Evolutionary conservation across 345 rosid species (phyloP).

Genomic region (Cochlearia excelsa): DNA sequence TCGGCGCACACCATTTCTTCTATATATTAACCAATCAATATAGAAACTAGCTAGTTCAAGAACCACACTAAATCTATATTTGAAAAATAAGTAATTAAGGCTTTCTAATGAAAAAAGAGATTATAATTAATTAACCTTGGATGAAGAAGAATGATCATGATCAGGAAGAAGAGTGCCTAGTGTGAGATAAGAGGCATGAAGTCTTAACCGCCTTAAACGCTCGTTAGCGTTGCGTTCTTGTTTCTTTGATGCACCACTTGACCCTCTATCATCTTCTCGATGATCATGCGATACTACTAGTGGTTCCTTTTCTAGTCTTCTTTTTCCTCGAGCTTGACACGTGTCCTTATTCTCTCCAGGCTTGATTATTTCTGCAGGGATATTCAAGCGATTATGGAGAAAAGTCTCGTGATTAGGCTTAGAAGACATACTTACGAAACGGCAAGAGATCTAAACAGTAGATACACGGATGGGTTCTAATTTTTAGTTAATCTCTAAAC

Average conservation of each 20-base stretch:
- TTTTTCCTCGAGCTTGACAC: constrained; percentile 16
- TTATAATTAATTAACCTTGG: constrained; percentile 21
- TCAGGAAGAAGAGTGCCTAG: constrained; percentile 41
- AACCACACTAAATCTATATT: no score
- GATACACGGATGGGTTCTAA: neutral
- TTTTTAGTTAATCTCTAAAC: constrained; percentile 18
- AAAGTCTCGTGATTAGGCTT: constrained; percentile 25
- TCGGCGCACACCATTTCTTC: constrained; percentile 40
- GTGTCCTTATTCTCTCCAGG: constrained; percentile 7
- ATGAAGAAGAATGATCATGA: constrained; percentile 25
- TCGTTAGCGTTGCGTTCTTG: constrained; percentile 35
- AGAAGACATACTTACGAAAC: constrained; percentile 14
- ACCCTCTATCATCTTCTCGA: constrained; percentile 13
- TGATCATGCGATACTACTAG: constrained; percentile 5
- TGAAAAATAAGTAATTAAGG: no score
- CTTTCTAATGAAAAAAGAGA: neutral
- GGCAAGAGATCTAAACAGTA: constrained; percentile 4
- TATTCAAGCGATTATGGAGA: constrained; percentile 27
- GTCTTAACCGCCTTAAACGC: constrained; percentile 36
- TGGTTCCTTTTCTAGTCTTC: constrained; percentile 8
- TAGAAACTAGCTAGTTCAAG: neutral
- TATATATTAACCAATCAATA: neutral
- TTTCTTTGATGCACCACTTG: constrained; percentile 33
- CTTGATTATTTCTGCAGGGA: constrained; percentile 31
- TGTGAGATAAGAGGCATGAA: constrained; percentile 38